Percentiles rank a stretch among this genome's conserved stretches.
These are phyloP conservation scores for Mycosphaerella sp. DNA, from an alignment of 2,329 filamentous ascomycete genomes.

Conservation along the genomic window DNA sequence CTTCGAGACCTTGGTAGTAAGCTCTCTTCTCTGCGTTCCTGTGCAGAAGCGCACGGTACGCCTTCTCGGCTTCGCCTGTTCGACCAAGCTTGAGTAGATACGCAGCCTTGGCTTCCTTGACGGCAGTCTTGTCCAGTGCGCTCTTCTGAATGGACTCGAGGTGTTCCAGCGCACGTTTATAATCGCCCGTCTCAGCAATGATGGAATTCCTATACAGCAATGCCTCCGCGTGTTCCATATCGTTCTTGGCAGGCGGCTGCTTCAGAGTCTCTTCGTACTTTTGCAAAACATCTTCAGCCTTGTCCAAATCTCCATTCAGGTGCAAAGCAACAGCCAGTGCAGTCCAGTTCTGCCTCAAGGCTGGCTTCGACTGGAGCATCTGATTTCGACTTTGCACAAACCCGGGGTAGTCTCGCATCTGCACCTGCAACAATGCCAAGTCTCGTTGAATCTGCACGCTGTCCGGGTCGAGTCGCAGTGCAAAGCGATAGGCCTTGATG, in stretches of 20 bases:
- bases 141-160: slow-evolving; percentile 70
- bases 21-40: slow-evolving; percentile 80
- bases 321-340: slow-evolving; percentile 93
- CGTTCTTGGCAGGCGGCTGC: slow-evolving; percentile 64
- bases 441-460: slow-evolving; percentile 91
- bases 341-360: slow-evolving; percentile 89
- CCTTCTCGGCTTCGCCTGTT: slow-evolving; percentile 73
- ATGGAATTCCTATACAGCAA: slow-evolving; percentile 91
- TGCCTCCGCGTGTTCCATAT: slow-evolving; percentile 91
- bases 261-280: slow-evolving; percentile 94
- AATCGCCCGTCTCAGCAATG: slow-evolving; percentile 83
- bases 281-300: slow-evolving; percentile 84
- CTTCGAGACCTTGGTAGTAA: slow-evolving; percentile 76
- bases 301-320: slow-evolving; percentile 72
- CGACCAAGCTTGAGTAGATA: slow-evolving; percentile 73
- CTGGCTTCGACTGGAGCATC: slow-evolving; percentile 80
- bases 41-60: slow-evolving; percentile 73
- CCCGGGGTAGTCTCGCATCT: slow-evolving; percentile 92
- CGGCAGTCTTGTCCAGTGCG: slow-evolving; percentile 74
- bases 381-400: slow-evolving; percentile 83
- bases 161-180: slow-evolving; percentile 77
- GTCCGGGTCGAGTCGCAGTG: slow-evolving; percentile 86
- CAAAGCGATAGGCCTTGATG: slow-evolving; percentile 98
- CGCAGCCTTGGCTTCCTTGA: slow-evolving; percentile 78
- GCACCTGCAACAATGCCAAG: slow-evolving; percentile 83